Conservation (phyloP, 768 basidiomycete genomes). For the Mycena olivaceomarginata region DNA sequence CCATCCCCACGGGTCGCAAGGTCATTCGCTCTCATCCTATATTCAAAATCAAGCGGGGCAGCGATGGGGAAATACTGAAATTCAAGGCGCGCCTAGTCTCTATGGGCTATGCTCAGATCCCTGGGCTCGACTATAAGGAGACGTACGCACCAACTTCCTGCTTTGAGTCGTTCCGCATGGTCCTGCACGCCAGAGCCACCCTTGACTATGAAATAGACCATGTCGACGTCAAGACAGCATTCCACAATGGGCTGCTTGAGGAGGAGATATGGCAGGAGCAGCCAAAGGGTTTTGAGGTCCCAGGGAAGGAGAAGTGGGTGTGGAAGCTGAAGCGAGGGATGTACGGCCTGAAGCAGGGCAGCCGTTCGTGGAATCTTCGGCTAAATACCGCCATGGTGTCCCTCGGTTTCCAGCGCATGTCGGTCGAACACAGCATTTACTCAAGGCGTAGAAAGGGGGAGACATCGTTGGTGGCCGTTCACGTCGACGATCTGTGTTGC, state of each 20-base stretch:
- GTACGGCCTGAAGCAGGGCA: conserved; percentile 25
- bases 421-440: no score
- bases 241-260: no score
- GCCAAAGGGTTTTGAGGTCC: background rate
- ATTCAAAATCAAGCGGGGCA: conserved; percentile 28
- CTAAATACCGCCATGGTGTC: no score
- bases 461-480: no score
- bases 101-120: conserved; percentile 22
- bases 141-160: conserved; percentile 23
- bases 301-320: background rate
- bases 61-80: conserved; percentile 17
- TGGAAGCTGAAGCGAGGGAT: conserved; percentile 30
- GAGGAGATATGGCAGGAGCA: no score
- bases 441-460: no score
- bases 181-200: conserved; percentile 32
- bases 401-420: no score
- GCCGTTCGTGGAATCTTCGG: no score
- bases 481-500: no score
- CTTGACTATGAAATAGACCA: conserved; percentile 26
- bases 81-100: conserved; percentile 20
- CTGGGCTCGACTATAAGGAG: conserved; percentile 16
- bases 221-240: no score
- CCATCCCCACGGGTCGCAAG: conserved; percentile 1
- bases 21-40: background rate
- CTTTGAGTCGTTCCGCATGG: conserved; percentile 16